Conservation (phyloP, 164 flowering plant genomes). For the Vitis labrusca region DNA sequence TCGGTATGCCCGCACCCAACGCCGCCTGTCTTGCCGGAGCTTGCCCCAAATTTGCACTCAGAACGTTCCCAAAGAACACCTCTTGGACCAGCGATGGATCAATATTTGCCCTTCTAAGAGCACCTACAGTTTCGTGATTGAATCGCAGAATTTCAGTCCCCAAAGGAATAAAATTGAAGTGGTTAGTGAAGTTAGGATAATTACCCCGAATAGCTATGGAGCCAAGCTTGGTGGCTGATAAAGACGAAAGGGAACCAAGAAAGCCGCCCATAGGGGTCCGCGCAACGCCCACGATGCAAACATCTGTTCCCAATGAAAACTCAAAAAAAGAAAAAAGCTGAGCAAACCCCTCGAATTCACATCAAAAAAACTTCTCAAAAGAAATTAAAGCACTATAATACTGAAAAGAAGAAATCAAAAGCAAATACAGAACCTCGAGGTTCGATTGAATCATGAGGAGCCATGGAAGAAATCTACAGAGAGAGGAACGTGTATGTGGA, state of each 20-base stretch:
- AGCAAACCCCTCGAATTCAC: no score
- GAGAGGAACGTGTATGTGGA: neutral
- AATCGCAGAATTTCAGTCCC: no score
- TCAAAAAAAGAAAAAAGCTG: neutral
- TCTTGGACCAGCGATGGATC: slow-evolving; percentile 89
- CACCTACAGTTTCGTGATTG: slow-evolving; percentile 42
- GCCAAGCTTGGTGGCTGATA: slow-evolving; percentile 57
- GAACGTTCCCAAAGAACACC: slow-evolving; percentile 94
- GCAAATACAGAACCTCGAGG: slow-evolving; percentile 23
- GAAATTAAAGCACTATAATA: no score
- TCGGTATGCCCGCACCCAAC: slow-evolving; percentile 86
- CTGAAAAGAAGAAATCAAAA: neutral
- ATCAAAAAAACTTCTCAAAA: no score
- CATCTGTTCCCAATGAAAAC: slow-evolving; percentile 32
- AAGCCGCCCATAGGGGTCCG: slow-evolving; percentile 61
- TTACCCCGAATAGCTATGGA: slow-evolving; percentile 48
- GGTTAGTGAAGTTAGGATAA: neutral
- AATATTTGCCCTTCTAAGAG: slow-evolving; percentile 79
- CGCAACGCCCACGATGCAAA: slow-evolving; percentile 58
- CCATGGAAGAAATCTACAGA: slow-evolving; percentile 6
- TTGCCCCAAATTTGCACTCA: slow-evolving; percentile 95
- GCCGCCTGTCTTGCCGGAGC: slow-evolving; percentile 99
- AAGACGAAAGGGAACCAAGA: slow-evolving; percentile 54
- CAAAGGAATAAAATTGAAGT: neutral
- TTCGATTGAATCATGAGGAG: slow-evolving; percentile 22